A percentile compares a stretch with the other conserved stretches of the same genome.
Conservation (phyloP, 2,329 filamentous ascomycete species). For the Amauroascus verrucosus region DNA sequence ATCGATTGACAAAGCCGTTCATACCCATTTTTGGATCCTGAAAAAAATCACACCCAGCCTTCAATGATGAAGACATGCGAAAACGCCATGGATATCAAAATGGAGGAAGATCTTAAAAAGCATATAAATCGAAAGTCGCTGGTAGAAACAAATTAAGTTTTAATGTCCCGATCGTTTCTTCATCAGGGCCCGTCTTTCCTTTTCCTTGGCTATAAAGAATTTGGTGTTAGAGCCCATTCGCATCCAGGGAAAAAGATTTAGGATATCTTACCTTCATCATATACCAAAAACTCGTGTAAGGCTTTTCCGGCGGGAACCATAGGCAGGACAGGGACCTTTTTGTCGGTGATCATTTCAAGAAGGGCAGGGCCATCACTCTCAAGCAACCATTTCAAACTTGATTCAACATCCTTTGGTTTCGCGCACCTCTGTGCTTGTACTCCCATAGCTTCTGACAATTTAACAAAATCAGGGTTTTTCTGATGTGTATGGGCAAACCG, state of each 20-base stretch:
- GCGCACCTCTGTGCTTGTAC: constrained; percentile 62
- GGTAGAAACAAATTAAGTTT: neutral
- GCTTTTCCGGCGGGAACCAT: constrained; percentile 88
- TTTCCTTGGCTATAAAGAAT: constrained; percentile 50
- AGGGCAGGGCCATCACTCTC: constrained; percentile 82
- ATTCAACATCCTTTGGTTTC: constrained; percentile 66
- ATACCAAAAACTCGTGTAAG: constrained; percentile 87
- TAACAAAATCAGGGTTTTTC: constrained; percentile 91
- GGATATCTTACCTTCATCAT: constrained; percentile 57
- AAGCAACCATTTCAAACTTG: constrained; percentile 78
- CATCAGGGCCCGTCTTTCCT: constrained; percentile 57
- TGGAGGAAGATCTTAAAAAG: constrained; percentile 22
- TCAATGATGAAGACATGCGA: constrained; percentile 2
- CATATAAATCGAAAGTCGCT: constrained; percentile 3
- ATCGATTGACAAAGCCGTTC: neutral
- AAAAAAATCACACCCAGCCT: neutral
- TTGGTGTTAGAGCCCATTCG: constrained; percentile 11
- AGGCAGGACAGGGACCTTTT: constrained; percentile 71
- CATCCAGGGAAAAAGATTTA: neutral
- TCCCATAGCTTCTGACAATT: constrained; percentile 83
- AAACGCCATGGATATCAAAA: constrained; percentile 34
- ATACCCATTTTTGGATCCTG: constrained; percentile 6
- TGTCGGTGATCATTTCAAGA: constrained; percentile 82
- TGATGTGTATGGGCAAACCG: constrained; percentile 88
- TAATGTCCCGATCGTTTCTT: constrained; percentile 45